phyloP scores from a whole-genome alignment of 108 stramenopile species.

The Nitzschia palea region DNA sequence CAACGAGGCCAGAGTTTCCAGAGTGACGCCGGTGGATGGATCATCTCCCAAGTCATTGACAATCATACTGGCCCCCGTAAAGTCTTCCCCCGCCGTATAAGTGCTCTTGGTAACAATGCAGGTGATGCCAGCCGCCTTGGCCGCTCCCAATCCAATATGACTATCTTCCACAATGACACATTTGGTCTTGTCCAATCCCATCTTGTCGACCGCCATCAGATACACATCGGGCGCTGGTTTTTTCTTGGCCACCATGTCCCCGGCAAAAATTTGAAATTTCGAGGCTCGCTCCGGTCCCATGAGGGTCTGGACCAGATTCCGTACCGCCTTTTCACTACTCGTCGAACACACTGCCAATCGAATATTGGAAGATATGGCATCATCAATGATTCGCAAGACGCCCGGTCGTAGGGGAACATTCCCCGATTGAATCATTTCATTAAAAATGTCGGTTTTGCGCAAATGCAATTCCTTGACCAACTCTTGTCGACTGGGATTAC shows the following conservation, averaged over 20 bases:
- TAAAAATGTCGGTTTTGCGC: slow-evolving; percentile 92
- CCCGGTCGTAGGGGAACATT: slow-evolving; percentile 86
- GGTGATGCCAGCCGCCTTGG: slow-evolving; percentile 78
- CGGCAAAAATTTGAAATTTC: slow-evolving; percentile 88
- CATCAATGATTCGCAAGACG: slow-evolving; percentile 84
- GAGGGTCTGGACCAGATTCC: slow-evolving; percentile 79
- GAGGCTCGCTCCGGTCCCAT: slow-evolving; percentile 80
- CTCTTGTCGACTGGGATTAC: slow-evolving; percentile 48
- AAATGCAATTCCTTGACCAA: slow-evolving; percentile 87
- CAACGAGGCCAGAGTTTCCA: slow-evolving; percentile 60
- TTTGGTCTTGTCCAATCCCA: slow-evolving; percentile 79
- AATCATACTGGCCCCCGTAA: slow-evolving; percentile 80
- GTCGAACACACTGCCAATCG: slow-evolving; percentile 91
- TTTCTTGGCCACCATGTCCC: slow-evolving; percentile 90
- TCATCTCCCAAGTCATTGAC: slow-evolving; percentile 83
- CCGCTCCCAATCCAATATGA: slow-evolving; percentile 88
- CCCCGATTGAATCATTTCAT: slow-evolving; percentile 74
- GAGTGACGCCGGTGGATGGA: slow-evolving; percentile 51
- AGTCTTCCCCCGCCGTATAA: slow-evolving; percentile 89
- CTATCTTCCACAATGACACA: slow-evolving; percentile 94
- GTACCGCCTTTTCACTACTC: slow-evolving; percentile 88
- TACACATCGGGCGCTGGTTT: slow-evolving; percentile 96
- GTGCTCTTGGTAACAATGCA: slow-evolving; percentile 86
- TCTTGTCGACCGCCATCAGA: slow-evolving; percentile 81
- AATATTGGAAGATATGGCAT: slow-evolving; percentile 71